These are phyloP conservation scores for Rhytidhysteron rufulum DNA, from an alignment of 2,329 filamentous ascomycete species.

Conservation along the genomic window DNA sequence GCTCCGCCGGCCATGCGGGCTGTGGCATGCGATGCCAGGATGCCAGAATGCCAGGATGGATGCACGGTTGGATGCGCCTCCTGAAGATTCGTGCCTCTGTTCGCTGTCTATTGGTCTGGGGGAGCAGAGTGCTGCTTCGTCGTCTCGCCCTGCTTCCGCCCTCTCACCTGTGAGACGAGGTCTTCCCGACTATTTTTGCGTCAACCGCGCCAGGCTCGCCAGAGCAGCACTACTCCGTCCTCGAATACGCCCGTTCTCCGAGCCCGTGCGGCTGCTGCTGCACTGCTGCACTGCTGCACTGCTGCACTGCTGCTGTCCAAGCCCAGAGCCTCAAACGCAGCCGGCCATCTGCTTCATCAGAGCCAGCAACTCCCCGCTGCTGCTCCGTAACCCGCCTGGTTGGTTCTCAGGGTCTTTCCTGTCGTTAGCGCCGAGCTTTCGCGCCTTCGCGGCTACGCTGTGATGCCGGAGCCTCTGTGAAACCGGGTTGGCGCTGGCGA, in stretches of 20 bases:
- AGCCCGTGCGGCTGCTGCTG: neutral
- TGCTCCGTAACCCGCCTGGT: neutral
- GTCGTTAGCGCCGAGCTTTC: constrained; percentile 3
- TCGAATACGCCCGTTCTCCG: neutral
- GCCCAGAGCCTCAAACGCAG: neutral
- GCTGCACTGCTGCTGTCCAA: neutral
- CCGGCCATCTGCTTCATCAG: neutral
- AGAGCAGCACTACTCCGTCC: neutral
- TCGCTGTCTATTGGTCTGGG: too few relatives aligned
- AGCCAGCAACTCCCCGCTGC: neutral
- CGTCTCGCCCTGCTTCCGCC: constrained; percentile 1
- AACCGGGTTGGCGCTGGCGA: constrained; percentile 4
- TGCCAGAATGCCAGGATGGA: neutral
- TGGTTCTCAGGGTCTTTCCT: neutral
- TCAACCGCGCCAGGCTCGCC: constrained; percentile 4
- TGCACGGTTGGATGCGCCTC: neutral
- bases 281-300: neutral
- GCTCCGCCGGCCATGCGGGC: constrained; percentile 1
- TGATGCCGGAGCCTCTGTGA: constrained; percentile 1
- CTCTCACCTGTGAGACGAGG: neutral
- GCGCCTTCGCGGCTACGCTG: constrained; percentile 8
- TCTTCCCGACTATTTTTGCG: constrained; percentile 3
- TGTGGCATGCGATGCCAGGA: neutral
- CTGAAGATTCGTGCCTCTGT: too few relatives aligned
- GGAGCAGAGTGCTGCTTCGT: neutral